A percentile compares a stretch with the other conserved stretches of the same genome.
These are phyloP conservation scores for Psilocybe subaeruginosa DNA, from an alignment of 768 basidiomycete genomes.

Conservation along the genomic window DNA sequence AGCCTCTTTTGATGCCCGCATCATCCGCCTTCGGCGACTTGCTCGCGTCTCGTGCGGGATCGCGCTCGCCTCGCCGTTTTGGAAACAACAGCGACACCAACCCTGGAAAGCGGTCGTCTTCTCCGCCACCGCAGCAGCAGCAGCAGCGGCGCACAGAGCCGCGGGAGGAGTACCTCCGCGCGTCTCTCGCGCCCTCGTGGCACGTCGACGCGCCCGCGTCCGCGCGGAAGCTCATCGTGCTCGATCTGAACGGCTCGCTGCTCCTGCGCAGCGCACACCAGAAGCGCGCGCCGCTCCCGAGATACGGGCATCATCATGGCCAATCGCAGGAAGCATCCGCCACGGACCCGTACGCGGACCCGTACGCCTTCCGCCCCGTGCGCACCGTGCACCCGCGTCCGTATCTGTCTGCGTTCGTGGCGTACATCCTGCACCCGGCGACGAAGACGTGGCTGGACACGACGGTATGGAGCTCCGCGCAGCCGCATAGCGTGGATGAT, in stretches of 20 bases:
- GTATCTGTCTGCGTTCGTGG: slow-evolving; percentile 61
- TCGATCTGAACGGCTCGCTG: slow-evolving; percentile 79
- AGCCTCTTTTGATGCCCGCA: not conserved
- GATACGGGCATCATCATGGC: not conserved
- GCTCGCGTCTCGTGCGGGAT: no score
- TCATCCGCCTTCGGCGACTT: not conserved
- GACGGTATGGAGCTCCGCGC: slow-evolving; percentile 90
- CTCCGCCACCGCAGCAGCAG: not conserved
- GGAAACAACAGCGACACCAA: no score
- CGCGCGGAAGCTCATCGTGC: slow-evolving; percentile 66
- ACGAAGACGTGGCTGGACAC: slow-evolving; percentile 76
- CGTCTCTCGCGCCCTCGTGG: not conserved
- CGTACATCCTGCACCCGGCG: slow-evolving; percentile 64
- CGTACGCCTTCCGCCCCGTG: slow-evolving; percentile 29
- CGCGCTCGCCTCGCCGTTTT: no score
- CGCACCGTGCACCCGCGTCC: slow-evolving; percentile 60
- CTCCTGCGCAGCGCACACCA: slow-evolving; percentile 57
- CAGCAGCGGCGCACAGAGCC: not conserved
- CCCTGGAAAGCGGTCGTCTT: no score
- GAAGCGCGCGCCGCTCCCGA: slow-evolving; percentile 8
- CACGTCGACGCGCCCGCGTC: slow-evolving; percentile 25
- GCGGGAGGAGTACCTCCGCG: not conserved
- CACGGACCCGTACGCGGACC: slow-evolving; percentile 1
- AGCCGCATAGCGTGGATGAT: slow-evolving; percentile 74
- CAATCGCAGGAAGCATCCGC: not conserved